phyloP scores from a whole-genome alignment of 2,329 filamentous ascomycete genomes.

The Hyphodiscus sp. region DNA sequence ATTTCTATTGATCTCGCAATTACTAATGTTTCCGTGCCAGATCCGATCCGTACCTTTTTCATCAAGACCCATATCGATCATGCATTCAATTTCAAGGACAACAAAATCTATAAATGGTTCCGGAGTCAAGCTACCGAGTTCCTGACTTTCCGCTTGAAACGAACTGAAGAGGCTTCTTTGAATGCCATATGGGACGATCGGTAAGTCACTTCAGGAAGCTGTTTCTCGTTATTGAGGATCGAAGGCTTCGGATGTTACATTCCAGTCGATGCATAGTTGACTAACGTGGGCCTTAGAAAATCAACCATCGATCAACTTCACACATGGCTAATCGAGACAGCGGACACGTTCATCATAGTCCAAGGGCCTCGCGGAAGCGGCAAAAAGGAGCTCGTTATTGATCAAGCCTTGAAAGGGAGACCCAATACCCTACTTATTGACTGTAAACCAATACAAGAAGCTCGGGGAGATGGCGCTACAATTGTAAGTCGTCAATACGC shows the following conservation, averaged over 20 bases:
- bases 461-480: conserved; percentile 77
- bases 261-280: conserved; percentile 35
- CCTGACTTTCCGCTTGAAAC: conserved; percentile 51
- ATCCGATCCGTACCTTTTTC: conserved; percentile 90
- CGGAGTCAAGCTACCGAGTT: conserved; percentile 63
- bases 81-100: conserved; percentile 68
- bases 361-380: conserved; percentile 89
- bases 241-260: no score
- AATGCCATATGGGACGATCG: conserved; percentile 72
- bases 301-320: conserved; percentile 75
- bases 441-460: conserved; percentile 89
- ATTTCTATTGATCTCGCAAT: not conserved
- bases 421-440: conserved; percentile 80
- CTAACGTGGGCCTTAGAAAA: conserved; percentile 42
- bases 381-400: conserved; percentile 80
- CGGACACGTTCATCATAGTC: conserved; percentile 88
- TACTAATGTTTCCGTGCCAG: conserved; percentile 30
- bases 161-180: conserved; percentile 61
- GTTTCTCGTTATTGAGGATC: no score
- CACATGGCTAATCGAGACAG: conserved; percentile 80
- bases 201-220: no score
- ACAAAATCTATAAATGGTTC: conserved; percentile 72
- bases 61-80: conserved; percentile 82
- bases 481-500: conserved; percentile 43
- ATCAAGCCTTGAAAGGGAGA: conserved; percentile 71